Percentiles rank a stretch among this genome's conserved stretches.
Evolutionary conservation across 2,329 filamentous ascomycete genomes (phyloP).

Genomic region (Exserohilum rostratum): DNA sequence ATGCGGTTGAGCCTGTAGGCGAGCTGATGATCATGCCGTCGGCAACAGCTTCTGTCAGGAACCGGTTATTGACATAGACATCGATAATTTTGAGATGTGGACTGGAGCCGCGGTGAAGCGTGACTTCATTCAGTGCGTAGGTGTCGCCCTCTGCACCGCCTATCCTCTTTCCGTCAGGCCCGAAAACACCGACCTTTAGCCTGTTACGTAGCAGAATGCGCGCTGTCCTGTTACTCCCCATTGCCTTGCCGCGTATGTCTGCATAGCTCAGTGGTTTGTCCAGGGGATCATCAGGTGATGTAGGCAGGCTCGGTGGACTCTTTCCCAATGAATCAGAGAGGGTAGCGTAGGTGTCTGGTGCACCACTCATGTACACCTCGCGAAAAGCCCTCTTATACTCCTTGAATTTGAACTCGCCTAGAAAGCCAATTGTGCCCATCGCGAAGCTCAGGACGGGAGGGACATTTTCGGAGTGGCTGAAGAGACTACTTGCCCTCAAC

Average conservation of each 20-base stretch:
- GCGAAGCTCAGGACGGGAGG: constrained; percentile 94
- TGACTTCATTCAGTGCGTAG: constrained; percentile 91
- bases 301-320: constrained; percentile 71
- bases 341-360: constrained; percentile 56
- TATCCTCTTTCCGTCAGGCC: constrained; percentile 65
- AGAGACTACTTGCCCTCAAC: constrained; percentile 82
- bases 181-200: constrained; percentile 83
- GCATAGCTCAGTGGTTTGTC: constrained; percentile 63
- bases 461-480: constrained; percentile 79
- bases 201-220: constrained; percentile 86
- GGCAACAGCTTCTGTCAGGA: constrained; percentile 90
- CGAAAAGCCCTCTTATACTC: constrained; percentile 92
- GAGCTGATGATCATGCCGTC: constrained; percentile 95
- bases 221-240: constrained; percentile 75
- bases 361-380: constrained; percentile 87
- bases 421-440: constrained; percentile 93
- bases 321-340: constrained; percentile 74
- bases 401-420: constrained; percentile 94
- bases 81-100: constrained; percentile 92
- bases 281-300: constrained; percentile 61
- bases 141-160: constrained; percentile 47
- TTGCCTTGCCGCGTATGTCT: constrained; percentile 76
- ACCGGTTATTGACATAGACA: constrained; percentile 85
- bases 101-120: constrained; percentile 87
- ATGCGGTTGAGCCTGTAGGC: constrained; percentile 93